Evolutionary conservation across 2,329 filamentous ascomycete genomes (phyloP).

Genomic region (Setomelanomma holmii): DNA sequence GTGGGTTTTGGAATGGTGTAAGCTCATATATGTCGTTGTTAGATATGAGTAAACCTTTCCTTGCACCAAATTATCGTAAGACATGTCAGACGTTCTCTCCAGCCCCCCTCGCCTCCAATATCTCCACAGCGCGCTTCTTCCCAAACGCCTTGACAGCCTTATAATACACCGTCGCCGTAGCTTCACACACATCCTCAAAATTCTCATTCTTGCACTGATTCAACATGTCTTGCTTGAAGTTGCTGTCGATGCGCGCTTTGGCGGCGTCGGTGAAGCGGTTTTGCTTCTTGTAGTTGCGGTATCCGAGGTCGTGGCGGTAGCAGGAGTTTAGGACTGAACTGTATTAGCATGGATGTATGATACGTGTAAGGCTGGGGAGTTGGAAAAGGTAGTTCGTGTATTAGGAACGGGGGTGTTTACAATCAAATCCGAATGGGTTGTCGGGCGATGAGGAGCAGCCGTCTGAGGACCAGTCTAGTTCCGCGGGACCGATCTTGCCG

Average conservation of each 20-base stretch:
- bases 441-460: conserved; percentile 47
- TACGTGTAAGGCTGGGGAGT: background rate
- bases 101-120: conserved; percentile 2
- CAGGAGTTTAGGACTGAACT: conserved; percentile 26
- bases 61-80: too few relatives aligned
- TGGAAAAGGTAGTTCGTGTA: background rate
- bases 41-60: too few relatives aligned
- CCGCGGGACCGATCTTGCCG: conserved; percentile 49
- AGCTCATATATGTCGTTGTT: background rate
- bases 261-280: conserved; percentile 51
- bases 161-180: conserved; percentile 44
- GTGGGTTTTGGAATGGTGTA: background rate
- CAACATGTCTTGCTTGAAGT: conserved; percentile 55
- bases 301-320: conserved; percentile 64
- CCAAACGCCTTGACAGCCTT: conserved; percentile 39
- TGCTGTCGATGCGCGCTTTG: conserved; percentile 52
- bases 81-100: too few relatives aligned
- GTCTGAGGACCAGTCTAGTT: conserved; percentile 46
- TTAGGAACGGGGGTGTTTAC: conserved; percentile 3
- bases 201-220: conserved; percentile 35
- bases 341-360: background rate
- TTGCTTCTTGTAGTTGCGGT: conserved; percentile 60
- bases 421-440: conserved; percentile 43
- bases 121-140: conserved; percentile 4
- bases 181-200: conserved; percentile 25